These are phyloP conservation scores for Acorus gramineus DNA, from an alignment of 106 monocot genomes.

Conservation along the genomic window DNA sequence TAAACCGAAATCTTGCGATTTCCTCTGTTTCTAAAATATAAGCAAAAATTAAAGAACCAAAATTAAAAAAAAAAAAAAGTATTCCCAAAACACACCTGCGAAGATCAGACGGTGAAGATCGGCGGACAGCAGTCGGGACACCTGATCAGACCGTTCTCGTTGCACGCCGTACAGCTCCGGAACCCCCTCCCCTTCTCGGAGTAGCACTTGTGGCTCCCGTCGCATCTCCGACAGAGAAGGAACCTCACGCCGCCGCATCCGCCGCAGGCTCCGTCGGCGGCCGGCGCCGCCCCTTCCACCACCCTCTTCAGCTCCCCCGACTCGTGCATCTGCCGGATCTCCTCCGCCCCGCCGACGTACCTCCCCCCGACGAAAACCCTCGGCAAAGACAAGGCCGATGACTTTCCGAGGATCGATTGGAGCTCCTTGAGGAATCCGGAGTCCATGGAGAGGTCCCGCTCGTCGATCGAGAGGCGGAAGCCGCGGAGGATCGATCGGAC, in stretches of 20 bases:
- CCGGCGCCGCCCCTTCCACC: slow-evolving; percentile 31
- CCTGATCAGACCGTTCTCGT: slow-evolving; percentile 74
- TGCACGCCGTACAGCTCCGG: slow-evolving; percentile 50
- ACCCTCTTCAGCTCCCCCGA: slow-evolving; percentile 47
- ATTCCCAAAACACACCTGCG: no score
- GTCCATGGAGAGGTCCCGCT: slow-evolving; percentile 58
- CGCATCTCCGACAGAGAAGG: slow-evolving; percentile 51
- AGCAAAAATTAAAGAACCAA: no score
- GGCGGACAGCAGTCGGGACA: slow-evolving; percentile 42
- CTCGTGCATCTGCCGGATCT: slow-evolving; percentile 62
- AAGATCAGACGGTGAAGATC: slow-evolving; percentile 9
- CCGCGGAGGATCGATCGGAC: slow-evolving; percentile 47
- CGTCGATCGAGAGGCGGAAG: slow-evolving; percentile 45
- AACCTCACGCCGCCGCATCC: slow-evolving; percentile 51
- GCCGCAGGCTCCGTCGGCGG: slow-evolving; percentile 25
- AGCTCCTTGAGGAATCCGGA: slow-evolving; percentile 47
- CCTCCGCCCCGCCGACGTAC: slow-evolving; percentile 70
- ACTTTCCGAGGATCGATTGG: slow-evolving; percentile 14
- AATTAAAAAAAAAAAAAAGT: no score
- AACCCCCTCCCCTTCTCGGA: slow-evolving; percentile 56
- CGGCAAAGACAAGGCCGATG: slow-evolving; percentile 29
- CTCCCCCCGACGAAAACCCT: slow-evolving; percentile 57
- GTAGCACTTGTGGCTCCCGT: slow-evolving; percentile 58
- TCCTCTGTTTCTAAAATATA: no score
- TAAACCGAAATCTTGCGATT: no score